Conservation (phyloP, 495 filamentous ascomycete species). For the Aspergillus olivimuriae region DNA sequence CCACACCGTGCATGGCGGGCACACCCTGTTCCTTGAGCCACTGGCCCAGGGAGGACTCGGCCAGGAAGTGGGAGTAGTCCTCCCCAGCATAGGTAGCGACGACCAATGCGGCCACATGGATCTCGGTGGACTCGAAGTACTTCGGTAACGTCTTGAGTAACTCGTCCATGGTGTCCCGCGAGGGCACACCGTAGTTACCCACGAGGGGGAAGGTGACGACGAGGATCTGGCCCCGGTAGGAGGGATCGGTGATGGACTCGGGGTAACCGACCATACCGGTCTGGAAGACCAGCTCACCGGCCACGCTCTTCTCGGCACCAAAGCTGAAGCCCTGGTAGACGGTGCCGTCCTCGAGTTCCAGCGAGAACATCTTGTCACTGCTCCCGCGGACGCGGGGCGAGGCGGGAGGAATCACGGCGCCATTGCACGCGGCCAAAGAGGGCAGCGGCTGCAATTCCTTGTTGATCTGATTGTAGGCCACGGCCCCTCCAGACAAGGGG, state of each 20-base stretch:
- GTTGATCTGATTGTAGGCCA: constrained; percentile 26
- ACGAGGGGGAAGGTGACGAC: constrained; percentile 87
- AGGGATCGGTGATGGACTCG: constrained; percentile 89
- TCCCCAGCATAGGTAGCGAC: constrained; percentile 88
- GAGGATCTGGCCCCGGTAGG: constrained; percentile 86
- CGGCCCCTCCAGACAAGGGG: constrained; percentile 29
- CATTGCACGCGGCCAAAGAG: constrained; percentile 28
- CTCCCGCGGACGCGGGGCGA: constrained; percentile 34
- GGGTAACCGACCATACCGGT: constrained; percentile 99
- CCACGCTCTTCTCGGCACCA: constrained; percentile 82
- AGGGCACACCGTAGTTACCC: constrained; percentile 93
- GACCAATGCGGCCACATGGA: constrained; percentile 87
- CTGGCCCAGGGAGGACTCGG: constrained; percentile 77
- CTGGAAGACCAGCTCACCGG: constrained; percentile 97
- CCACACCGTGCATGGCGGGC: constrained; percentile 93
- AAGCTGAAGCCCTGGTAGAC: constrained; percentile 92
- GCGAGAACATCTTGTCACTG: constrained; percentile 57
- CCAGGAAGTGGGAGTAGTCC: constrained; percentile 89
- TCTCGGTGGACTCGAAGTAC: constrained; percentile 84
- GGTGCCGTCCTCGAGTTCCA: constrained; percentile 86
- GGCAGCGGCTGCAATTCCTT: constrained; percentile 28
- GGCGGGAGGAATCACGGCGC: constrained; percentile 45
- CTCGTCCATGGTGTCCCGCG: constrained; percentile 71
- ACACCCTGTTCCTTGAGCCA: constrained; percentile 96
- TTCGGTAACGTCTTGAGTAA: constrained; percentile 77